Percentiles rank a stretch among this genome's conserved stretches.
phyloP scores from a whole-genome alignment of 2,329 filamentous ascomycete species.

The Immersiporthe knoxdaviesiana region DNA sequence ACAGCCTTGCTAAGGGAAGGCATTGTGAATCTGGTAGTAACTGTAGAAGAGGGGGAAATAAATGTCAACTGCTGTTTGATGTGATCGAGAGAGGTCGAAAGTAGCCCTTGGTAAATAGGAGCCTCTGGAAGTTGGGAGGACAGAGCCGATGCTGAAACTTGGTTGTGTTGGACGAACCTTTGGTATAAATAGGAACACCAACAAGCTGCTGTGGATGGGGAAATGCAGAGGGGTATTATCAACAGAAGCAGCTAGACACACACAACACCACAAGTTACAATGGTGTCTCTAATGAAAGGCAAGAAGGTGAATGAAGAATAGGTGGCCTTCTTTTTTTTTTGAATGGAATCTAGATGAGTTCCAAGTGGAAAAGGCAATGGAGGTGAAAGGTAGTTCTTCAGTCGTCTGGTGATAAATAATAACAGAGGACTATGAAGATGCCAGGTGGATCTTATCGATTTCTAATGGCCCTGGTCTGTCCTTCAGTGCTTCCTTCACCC shows the following conservation, averaged over 20 bases:
- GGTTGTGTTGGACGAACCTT: slow-evolving; percentile 19
- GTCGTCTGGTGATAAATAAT: slow-evolving; percentile 4
- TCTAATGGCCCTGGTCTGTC: slow-evolving; percentile 8
- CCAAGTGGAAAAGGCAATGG: slow-evolving; percentile 2
- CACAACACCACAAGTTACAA: slow-evolving; percentile 14
- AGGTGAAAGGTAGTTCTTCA: background rate
- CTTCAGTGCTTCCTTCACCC: background rate
- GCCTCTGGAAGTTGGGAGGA: background rate
- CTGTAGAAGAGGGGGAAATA: slow-evolving; percentile 17
- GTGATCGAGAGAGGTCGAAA: background rate
- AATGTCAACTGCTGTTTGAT: slow-evolving; percentile 6
- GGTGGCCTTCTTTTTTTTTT: background rate
- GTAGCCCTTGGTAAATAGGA: background rate
- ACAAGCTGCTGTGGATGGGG: background rate
- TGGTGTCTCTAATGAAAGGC: slow-evolving; percentile 21
- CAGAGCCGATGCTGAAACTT: background rate
- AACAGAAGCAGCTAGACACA: slow-evolving; percentile 15
- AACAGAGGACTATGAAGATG: background rate
- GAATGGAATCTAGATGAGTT: slow-evolving; percentile 16
- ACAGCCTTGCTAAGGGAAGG: slow-evolving; percentile 52
- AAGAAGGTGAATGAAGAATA: slow-evolving; percentile 18
- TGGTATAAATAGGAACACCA: slow-evolving; percentile 10
- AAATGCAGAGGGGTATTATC: background rate
- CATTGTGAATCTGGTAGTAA: slow-evolving; percentile 43
- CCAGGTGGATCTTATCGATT: slow-evolving; percentile 25